Evolutionary conservation across 768 basidiomycete species (phyloP).

Genomic region (Lanmaoa rubissima): DNA sequence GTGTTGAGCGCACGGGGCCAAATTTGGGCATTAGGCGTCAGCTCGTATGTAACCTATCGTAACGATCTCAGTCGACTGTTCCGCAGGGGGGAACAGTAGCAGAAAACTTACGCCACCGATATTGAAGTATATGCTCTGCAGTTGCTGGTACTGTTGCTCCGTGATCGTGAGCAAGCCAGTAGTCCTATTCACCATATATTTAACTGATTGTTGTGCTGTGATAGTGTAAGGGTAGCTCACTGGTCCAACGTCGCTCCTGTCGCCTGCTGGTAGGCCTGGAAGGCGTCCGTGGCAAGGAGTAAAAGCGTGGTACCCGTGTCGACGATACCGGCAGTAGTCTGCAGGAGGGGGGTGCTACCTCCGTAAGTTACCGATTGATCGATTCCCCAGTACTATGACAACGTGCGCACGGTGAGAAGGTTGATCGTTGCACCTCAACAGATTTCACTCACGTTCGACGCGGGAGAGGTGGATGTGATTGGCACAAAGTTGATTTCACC

Average conservation of each 20-base stretch:
- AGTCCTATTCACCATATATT: constrained; percentile 27
- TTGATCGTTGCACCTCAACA: background rate
- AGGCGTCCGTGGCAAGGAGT: constrained; percentile 57
- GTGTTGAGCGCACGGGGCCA: constrained; percentile 63
- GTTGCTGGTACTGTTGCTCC: constrained; percentile 42
- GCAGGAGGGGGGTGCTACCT: constrained; percentile 31
- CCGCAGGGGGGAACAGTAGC: too few species aligned
- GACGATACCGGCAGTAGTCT: constrained; percentile 45
- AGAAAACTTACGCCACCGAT: constrained; percentile 41
- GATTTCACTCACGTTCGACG: constrained; percentile 29
- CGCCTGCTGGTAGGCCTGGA: constrained; percentile 51
- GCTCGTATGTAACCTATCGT: constrained; percentile 46
- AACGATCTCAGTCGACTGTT: background rate
- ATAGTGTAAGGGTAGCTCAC: constrained; percentile 27
- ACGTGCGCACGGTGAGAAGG: background rate
- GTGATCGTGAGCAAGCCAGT: constrained; percentile 60
- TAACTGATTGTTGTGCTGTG: too few species aligned
- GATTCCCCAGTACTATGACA: constrained; percentile 48
- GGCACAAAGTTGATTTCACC: constrained; percentile 38
- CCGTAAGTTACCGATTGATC: constrained; percentile 40
- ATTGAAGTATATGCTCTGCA: constrained; percentile 52
- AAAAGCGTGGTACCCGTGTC: constrained; percentile 56
- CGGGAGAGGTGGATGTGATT: constrained; percentile 46
- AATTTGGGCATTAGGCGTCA: constrained; percentile 66
- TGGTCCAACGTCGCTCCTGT: constrained; percentile 52